Evolutionary conservation across 345 rosid species (phyloP).

Genomic region (Citrus reticulata): DNA sequence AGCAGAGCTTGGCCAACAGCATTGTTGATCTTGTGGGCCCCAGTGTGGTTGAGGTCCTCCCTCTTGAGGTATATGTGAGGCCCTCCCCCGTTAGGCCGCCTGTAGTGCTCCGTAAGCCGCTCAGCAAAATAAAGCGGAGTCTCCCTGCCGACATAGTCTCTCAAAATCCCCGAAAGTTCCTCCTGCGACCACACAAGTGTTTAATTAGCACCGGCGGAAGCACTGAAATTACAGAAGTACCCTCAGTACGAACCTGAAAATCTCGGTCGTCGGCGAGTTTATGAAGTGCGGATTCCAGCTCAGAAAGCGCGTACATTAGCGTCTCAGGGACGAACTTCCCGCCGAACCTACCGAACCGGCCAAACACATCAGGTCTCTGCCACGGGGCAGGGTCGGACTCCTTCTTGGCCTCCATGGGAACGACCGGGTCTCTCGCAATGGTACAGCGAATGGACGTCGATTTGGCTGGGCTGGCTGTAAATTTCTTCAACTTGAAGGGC

Average conservation of each 20-base stretch:
- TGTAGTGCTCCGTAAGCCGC: conserved; percentile 82
- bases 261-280: conserved; percentile 53
- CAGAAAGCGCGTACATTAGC: conserved; percentile 76
- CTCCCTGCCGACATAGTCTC: conserved; percentile 92
- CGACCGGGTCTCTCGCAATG: conserved; percentile 38
- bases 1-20: conserved; percentile 88
- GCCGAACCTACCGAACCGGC: conserved; percentile 86
- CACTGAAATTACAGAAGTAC: background rate
- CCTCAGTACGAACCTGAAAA: conserved; percentile 53
- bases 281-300: conserved; percentile 76
- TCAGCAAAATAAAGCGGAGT: conserved; percentile 87
- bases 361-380: conserved; percentile 79
- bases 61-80: conserved; percentile 86
- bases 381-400: conserved; percentile 33
- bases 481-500: conserved; percentile 22
- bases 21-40: conserved; percentile 92
- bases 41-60: conserved; percentile 94
- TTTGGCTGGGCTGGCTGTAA: conserved; percentile 13
- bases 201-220: background rate
- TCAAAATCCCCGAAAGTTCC: conserved; percentile 73
- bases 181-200: conserved; percentile 36
- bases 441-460: conserved; percentile 41
- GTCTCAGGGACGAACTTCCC: conserved; percentile 96
- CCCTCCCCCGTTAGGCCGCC: conserved; percentile 70
- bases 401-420: conserved; percentile 32